Conservation (phyloP, 2,329 filamentous ascomycete species). For the Cercospora nicotianae region DNA sequence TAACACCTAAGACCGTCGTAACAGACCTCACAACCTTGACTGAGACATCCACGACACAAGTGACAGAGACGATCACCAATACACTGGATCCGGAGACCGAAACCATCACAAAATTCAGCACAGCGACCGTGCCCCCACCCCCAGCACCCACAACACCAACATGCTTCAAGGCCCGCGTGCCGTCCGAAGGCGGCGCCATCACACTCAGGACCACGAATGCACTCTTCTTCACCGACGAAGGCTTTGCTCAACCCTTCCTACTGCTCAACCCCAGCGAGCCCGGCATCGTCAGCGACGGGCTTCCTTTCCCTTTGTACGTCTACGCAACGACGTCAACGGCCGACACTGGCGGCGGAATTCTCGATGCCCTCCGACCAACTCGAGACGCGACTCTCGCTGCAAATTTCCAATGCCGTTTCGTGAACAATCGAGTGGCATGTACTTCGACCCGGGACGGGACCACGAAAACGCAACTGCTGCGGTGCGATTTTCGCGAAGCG, state of each 20-base stretch:
- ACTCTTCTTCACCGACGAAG: too few relatives aligned
- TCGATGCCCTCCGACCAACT: not conserved
- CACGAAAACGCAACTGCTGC: not conserved
- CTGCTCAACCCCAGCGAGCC: not conserved
- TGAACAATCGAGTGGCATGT: not conserved
- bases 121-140: not conserved
- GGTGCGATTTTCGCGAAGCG: not conserved
- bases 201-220: too few relatives aligned
- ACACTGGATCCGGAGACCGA: not conserved
- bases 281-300: not conserved
- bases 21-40: not conserved
- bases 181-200: not conserved
- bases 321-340: not conserved
- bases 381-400: not conserved
- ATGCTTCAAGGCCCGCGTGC: not conserved
- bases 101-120: not conserved
- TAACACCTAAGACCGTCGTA: not conserved
- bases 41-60: not conserved
- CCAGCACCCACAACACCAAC: not conserved
- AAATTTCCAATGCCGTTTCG: not conserved
- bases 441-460: not conserved
- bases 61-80: not conserved
- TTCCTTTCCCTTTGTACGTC: too few relatives aligned
- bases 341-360: not conserved
- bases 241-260: not conserved